These are phyloP conservation scores for Ophiostoma fasciatum DNA, from an alignment of 2,329 filamentous ascomycete species.

Conservation along the genomic window DNA sequence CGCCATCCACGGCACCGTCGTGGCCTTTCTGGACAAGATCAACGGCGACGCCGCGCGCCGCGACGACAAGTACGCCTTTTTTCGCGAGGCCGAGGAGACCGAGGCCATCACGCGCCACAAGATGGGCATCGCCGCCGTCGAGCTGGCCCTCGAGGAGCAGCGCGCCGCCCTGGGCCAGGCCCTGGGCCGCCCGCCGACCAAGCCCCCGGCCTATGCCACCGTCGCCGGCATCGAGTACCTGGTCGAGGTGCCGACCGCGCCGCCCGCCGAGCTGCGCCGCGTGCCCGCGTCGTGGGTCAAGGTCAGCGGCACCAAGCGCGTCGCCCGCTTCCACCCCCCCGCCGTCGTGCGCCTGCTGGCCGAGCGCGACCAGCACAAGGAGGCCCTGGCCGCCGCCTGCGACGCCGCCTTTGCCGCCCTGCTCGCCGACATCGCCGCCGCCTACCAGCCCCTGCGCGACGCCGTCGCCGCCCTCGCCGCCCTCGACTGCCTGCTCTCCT, in stretches of 20 bases:
- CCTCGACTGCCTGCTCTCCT: conserved; percentile 77
- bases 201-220: conserved; percentile 59
- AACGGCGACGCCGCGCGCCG: conserved; percentile 68
- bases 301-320: conserved; percentile 83
- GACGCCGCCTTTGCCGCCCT: conserved; percentile 65
- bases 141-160: conserved; percentile 74
- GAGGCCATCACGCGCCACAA: conserved; percentile 84
- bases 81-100: conserved; percentile 73
- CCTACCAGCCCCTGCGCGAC: conserved; percentile 82
- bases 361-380: conserved; percentile 88
- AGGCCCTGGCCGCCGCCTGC: conserved; percentile 82
- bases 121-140: conserved; percentile 77
- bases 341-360: conserved; percentile 70
- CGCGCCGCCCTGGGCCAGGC: conserved; percentile 54
- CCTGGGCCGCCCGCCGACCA: conserved; percentile 49
- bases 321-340: conserved; percentile 87
- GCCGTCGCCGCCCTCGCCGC: conserved; percentile 73
- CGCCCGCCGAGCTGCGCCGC: conserved; percentile 65
- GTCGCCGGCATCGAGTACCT: conserved; percentile 88
- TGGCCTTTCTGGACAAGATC: conserved; percentile 68
- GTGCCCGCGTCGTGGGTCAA: conserved; percentile 93
- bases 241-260: conserved; percentile 73
- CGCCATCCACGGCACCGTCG: conserved; percentile 56
- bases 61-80: conserved; percentile 91
- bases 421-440: conserved; percentile 57